Evolutionary conservation across 2,329 filamentous ascomycete species (phyloP).

Genomic region (Colletotrichum euphorbiae): DNA sequence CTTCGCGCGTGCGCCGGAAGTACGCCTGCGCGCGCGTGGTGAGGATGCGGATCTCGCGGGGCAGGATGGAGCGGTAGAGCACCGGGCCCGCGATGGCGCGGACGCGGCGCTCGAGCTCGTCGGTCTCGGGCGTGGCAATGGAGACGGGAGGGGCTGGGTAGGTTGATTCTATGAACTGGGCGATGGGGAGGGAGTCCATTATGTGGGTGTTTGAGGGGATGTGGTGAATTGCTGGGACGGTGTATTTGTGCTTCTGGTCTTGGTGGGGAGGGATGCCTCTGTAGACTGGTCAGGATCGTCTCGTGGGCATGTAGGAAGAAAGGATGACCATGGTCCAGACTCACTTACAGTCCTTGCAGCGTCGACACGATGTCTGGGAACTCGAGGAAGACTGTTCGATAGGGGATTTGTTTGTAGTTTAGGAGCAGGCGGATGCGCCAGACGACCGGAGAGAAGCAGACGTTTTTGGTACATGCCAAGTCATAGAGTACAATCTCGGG

Average conservation of each 20-base stretch:
- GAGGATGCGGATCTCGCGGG: not conserved
- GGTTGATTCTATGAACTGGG: not conserved
- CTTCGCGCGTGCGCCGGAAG: not conserved
- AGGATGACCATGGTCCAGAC: too few species aligned
- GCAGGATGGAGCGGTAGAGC: not conserved
- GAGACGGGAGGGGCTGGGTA: not conserved
- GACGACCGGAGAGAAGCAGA: not conserved
- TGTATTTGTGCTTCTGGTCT: not conserved
- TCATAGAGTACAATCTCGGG: not conserved
- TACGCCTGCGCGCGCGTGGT: not conserved
- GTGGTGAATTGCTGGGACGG: not conserved
- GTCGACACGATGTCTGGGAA: conserved; percentile 9
- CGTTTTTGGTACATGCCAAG: not conserved
- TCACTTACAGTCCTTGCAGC: not conserved
- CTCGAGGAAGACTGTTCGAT: conserved; percentile 7
- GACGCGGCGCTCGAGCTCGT: not conserved
- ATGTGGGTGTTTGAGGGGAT: not conserved
- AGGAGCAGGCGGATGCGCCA: conserved; percentile 10
- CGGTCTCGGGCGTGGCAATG: not conserved
- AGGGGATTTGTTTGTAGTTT: conserved; percentile 8
- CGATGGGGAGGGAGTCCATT: not conserved
- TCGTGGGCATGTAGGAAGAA: too few species aligned
- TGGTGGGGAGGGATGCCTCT: not conserved
- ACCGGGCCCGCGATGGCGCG: not conserved
- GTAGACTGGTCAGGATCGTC: too few species aligned